These are phyloP conservation scores for Litsea cubeba DNA, from an alignment of 164 flowering plant species.

Conservation along the genomic window DNA sequence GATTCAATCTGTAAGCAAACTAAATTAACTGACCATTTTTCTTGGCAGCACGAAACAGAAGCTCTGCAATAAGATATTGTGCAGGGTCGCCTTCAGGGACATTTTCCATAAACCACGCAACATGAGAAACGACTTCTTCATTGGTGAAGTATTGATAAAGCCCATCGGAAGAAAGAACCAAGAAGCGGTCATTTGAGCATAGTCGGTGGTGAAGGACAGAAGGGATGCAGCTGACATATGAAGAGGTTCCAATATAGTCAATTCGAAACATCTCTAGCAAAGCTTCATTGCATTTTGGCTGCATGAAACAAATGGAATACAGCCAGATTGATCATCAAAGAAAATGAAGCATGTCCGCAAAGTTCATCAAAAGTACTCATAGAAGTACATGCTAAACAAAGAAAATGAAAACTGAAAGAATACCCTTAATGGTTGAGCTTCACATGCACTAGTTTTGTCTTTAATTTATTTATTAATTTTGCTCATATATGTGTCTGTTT, in stretches of 20 bases:
- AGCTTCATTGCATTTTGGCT: slow-evolving; percentile 62
- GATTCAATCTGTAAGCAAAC: background rate
- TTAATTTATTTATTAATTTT: background rate
- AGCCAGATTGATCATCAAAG: background rate
- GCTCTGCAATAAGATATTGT: slow-evolving; percentile 59
- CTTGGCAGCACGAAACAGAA: slow-evolving; percentile 70
- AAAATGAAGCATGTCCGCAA: background rate
- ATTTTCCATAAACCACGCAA: slow-evolving; percentile 59
- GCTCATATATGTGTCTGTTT: background rate
- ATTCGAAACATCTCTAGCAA: slow-evolving; percentile 53
- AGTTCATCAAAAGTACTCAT: background rate
- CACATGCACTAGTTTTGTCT: background rate
- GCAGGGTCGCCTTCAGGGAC: slow-evolving; percentile 80
- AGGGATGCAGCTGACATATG: slow-evolving; percentile 57
- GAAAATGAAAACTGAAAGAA: background rate
- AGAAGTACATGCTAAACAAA: background rate
- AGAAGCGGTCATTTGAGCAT: slow-evolving; percentile 52
- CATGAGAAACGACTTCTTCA: slow-evolving; percentile 69
- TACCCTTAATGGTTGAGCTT: background rate
- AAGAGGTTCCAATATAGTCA: slow-evolving; percentile 51
- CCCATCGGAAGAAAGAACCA: slow-evolving; percentile 70
- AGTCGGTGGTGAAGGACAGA: slow-evolving; percentile 51
- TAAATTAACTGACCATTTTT: slow-evolving; percentile 48
- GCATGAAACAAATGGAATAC: slow-evolving; percentile 20
- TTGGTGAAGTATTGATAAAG: slow-evolving; percentile 71